These are phyloP conservation scores for Nicotiana knightiana DNA, from an alignment of 257 asterid species.

Conservation along the genomic window DNA sequence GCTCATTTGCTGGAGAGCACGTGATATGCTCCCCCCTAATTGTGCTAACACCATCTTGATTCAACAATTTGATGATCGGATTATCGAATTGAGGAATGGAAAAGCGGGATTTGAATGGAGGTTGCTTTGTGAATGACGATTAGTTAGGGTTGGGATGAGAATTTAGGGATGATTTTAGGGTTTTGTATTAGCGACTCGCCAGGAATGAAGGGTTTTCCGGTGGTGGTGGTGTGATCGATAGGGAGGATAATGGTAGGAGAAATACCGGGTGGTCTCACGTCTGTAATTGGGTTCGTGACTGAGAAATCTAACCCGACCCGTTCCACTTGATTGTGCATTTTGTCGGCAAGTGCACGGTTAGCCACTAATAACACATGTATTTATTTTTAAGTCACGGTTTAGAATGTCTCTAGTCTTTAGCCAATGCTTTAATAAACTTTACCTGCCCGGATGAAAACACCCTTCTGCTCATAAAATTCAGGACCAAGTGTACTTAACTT, in stretches of 20 bases:
- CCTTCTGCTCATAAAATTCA: no score
- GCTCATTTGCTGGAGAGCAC: constrained; percentile 97
- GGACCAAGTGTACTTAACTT: no score
- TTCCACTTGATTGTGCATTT: no score
- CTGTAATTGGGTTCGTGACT: no score
- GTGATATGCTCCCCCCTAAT: constrained; percentile 76
- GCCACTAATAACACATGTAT: no score
- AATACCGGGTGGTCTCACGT: neutral
- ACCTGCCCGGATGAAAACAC: no score
- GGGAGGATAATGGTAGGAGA: neutral
- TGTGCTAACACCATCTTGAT: constrained; percentile 78
- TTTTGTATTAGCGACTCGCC: neutral
- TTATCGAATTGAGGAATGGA: neutral
- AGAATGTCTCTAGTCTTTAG: no score
- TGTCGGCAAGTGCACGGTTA: no score
- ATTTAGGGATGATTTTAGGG: neutral
- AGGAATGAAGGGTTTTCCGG: neutral
- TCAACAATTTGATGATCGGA: neutral
- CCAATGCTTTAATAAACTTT: no score
- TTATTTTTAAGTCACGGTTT: no score
- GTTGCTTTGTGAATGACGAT: neutral
- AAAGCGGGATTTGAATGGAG: neutral
- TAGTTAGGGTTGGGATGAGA: neutral
- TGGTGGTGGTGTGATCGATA: neutral
- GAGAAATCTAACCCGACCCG: no score